Evolutionary conservation across 768 basidiomycete genomes (phyloP).

Genomic region (Trametes cinnabarina): DNA sequence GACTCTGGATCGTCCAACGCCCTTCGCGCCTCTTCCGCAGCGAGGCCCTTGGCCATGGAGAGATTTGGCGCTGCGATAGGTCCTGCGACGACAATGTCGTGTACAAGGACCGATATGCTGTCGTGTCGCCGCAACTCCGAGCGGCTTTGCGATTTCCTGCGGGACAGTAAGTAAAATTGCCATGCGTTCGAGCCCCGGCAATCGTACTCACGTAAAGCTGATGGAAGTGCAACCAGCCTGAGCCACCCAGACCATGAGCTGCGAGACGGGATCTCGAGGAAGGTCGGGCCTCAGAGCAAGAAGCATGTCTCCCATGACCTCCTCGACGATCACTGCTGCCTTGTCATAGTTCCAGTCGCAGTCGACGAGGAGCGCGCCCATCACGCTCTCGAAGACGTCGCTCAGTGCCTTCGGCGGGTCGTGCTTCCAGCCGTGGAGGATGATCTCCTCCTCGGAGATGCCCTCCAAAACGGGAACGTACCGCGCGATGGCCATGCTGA

Average conservation of each 20-base stretch:
- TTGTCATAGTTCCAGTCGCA: conserved; percentile 71
- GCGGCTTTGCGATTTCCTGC: conserved; percentile 45
- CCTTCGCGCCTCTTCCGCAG: conserved; percentile 59
- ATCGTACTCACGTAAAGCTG: conserved; percentile 41
- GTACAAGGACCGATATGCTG: conserved; percentile 57
- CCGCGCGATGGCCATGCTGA: conserved; percentile 60
- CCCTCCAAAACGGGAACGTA: conserved; percentile 60
- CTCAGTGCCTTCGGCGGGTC: conserved; percentile 85
- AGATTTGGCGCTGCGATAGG: conserved; percentile 59
- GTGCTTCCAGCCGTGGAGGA: conserved; percentile 72
- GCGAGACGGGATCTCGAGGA: conserved; percentile 69
- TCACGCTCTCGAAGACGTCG: conserved; percentile 81
- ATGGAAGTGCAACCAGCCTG: conserved; percentile 53
- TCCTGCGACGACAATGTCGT: conserved; percentile 53
- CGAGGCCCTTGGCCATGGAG: conserved; percentile 64
- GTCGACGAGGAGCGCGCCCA: conserved; percentile 84
- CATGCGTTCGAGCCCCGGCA: background rate
- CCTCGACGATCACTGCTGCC: conserved; percentile 57
- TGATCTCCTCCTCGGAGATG: conserved; percentile 57
- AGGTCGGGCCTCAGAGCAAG: conserved; percentile 55
- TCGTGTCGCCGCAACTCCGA: conserved; percentile 45
- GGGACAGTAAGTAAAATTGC: conserved; percentile 26
- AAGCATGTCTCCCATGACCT: conserved; percentile 67
- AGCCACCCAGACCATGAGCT: conserved; percentile 66
- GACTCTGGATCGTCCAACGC: conserved; percentile 48